Evolutionary conservation across 2,329 filamentous ascomycete genomes (phyloP).

Genomic region (Fusarium phyllophilum): DNA sequence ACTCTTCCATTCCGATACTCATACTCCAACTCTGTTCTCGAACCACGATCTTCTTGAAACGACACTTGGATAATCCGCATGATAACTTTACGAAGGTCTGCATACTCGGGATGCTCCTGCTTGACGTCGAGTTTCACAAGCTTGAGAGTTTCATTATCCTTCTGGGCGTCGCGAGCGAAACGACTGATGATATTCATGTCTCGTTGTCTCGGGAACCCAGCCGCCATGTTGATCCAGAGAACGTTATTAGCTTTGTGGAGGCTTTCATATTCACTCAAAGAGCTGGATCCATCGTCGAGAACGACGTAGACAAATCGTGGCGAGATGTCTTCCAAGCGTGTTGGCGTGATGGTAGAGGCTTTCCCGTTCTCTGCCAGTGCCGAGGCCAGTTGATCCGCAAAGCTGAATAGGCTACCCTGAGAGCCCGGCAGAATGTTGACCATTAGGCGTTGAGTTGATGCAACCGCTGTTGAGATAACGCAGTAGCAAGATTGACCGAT

Average conservation of each 20-base stretch:
- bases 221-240: conserved; percentile 8
- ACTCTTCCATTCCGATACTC: conserved; percentile 6
- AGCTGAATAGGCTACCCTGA: neutral
- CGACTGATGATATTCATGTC: neutral
- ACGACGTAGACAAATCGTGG: conserved; percentile 5
- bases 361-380: neutral
- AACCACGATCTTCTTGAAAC: conserved; percentile 6
- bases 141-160: neutral
- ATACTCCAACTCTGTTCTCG: conserved; percentile 9
- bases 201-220: rapidly evolving
- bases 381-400: conserved; percentile 5
- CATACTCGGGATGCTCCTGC: neutral
- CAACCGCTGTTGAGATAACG: neutral
- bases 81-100: neutral
- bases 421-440: neutral
- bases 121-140: conserved; percentile 7
- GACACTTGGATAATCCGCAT: conserved; percentile 4
- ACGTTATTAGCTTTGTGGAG: neutral
- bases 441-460: neutral
- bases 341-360: neutral
- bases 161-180: neutral
- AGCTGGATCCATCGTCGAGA: neutral
- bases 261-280: rapidly evolving
- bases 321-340: rapidly evolving
- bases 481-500: conserved; percentile 23